These are phyloP conservation scores for Xylariaceae sp. DNA, from an alignment of 2,329 filamentous ascomycete genomes.

Conservation along the genomic window DNA sequence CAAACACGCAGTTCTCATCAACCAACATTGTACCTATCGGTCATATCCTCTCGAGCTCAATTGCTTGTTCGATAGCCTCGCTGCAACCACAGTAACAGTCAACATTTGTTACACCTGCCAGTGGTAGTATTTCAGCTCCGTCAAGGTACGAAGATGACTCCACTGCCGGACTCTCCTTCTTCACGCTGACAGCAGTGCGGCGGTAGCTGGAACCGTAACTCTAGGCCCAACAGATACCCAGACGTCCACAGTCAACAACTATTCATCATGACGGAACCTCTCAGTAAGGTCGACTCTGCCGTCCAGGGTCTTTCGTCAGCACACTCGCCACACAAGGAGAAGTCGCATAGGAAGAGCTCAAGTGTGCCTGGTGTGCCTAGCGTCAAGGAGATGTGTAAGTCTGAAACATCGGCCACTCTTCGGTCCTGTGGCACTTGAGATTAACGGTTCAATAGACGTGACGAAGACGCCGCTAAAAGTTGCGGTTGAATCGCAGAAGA, in stretches of 20 bases:
- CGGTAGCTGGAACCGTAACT: constrained; percentile 6
- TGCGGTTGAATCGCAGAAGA: constrained; percentile 76
- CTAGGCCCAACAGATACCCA: neutral
- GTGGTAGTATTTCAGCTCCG: constrained; percentile 10
- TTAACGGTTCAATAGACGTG: constrained; percentile 53
- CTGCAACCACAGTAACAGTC: constrained; percentile 10
- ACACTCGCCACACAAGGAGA: constrained; percentile 63
- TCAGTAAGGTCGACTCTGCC: constrained; percentile 89
- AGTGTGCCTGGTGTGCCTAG: constrained; percentile 69
- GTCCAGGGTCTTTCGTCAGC: constrained; percentile 71
- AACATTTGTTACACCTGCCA: constrained; percentile 1
- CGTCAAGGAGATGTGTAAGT: constrained; percentile 79
- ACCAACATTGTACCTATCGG: too few relatives aligned
- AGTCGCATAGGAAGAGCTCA: constrained; percentile 66
- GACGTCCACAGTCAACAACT: constrained; percentile 6
- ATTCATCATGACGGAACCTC: constrained; percentile 43
- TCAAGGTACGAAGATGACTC: constrained; percentile 11
- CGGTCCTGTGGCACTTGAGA: neutral
- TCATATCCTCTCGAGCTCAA: too few relatives aligned
- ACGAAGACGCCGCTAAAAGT: constrained; percentile 67
- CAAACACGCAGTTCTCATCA: constrained; percentile 18
- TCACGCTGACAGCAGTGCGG: neutral
- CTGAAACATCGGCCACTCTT: neutral
- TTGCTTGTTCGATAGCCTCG: too few relatives aligned
- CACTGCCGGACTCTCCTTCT: neutral